Base-by-base conservation (phyloP, 75 land plant genomes). In the Larix kaempferi region DNA sequence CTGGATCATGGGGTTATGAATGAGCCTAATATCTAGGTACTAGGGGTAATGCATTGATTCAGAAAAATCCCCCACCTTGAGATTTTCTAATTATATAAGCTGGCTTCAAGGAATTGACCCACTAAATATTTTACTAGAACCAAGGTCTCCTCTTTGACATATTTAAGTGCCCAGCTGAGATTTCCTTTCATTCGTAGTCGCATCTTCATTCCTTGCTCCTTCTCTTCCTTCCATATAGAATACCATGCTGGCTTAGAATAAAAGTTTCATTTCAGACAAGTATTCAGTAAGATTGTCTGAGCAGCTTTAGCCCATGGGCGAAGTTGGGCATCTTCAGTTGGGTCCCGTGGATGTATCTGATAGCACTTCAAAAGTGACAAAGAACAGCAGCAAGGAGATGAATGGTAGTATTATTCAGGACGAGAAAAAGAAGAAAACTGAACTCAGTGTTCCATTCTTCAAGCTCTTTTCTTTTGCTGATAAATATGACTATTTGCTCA, bases 401-500 rank as follows among this genome's bases (percentile, higher is more conserved):
- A 69, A 69, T 69, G 49, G 52, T 41, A 13, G 25, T 41, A n/a
- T 41, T 69, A 44, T 16, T 69, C 52, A 69, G 41, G 73, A 69
- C 41, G 52, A 69, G 49, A 69, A 69, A 49, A 71, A 88, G 85
- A 86, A 91, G 86, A 83, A 79, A 82, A 76, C 81, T 69, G 93
- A 91, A 59, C 90, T 86, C 79, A 84, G 87, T 71, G 67, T 89
- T 65, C 85, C 94, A n/a, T 91, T 95, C 75, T 82, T 82, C 77
- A 73, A 89, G 83, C 96, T 95, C 14, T 95, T 95, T 85, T 82
- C 85, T 3, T 95, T 85, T 73, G 96, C 94, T 8, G 98, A 93
- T 66, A 77, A 77, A 74, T 86, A 76, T 35, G 94, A 89, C 75
- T 82, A 25, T 17, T 12, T 88, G 5, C 80, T 95, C 6, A 95